These are phyloP conservation scores for Phytophthora sp. DNA, from an alignment of 352 stramenopile genomes.

Conservation along the genomic window DNA sequence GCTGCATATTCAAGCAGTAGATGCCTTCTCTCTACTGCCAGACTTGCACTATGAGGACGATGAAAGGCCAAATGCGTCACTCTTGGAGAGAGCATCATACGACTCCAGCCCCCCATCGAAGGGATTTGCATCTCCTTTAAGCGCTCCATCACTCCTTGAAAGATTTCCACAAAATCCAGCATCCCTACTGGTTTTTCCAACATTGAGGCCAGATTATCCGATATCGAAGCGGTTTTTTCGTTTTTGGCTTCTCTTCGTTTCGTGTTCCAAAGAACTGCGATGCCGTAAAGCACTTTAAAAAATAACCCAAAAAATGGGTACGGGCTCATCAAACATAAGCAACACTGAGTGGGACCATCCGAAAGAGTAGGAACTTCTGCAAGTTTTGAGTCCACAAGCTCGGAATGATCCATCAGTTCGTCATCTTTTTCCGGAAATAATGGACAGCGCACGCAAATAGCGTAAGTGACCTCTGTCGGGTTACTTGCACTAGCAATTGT, in stretches of 20 bases:
- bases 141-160: conserved; percentile 64
- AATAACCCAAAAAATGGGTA: conserved; percentile 89
- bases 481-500: conserved; percentile 61
- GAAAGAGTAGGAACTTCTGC: neutral
- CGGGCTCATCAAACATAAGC: conserved; percentile 73
- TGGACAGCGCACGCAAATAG: conserved; percentile 70
- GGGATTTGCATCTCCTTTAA: conserved; percentile 70
- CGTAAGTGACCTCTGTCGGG: conserved; percentile 66
- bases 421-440: conserved; percentile 62
- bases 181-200: conserved; percentile 44
- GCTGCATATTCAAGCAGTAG: conserved; percentile 78
- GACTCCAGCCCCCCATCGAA: conserved; percentile 78
- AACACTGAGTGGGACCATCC: conserved; percentile 55
- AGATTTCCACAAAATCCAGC: conserved; percentile 67
- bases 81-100: conserved; percentile 59
- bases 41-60: conserved; percentile 65
- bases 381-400: conserved; percentile 8
- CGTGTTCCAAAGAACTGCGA: conserved; percentile 72
- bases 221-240: neutral
- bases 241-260: conserved; percentile 45
- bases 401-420: neutral
- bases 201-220: conserved; percentile 25
- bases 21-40: conserved; percentile 61
- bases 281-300: conserved; percentile 82
- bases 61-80: conserved; percentile 80